A percentile compares a stretch with the other conserved stretches of the same genome.
Evolutionary conservation across 192 early-diverging fungal genomes (phyloP).

Genomic region (Lunasporangiospora selenospora): DNA sequence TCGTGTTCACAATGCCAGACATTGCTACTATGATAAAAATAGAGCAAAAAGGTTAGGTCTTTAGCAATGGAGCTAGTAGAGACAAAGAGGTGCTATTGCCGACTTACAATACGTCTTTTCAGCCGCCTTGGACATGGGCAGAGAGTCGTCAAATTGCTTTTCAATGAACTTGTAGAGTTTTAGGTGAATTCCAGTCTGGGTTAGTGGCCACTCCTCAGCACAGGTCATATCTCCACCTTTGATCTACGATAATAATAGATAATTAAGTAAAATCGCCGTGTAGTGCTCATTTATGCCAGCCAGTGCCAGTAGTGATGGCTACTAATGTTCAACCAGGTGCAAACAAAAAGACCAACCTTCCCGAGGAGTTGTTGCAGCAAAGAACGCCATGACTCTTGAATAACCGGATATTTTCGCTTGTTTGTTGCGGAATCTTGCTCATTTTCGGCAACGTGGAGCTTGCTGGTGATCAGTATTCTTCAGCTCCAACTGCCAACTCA

Average conservation of each 20-base stretch:
- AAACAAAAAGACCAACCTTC: conserved; percentile 18
- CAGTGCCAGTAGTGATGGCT: too few relatives aligned
- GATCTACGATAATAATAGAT: conserved; percentile 20
- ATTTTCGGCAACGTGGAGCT: too few relatives aligned
- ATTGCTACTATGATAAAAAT: conserved; percentile 15
- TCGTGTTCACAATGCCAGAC: conserved; percentile 15
- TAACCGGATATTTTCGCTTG: conserved; percentile 24
- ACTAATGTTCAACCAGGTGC: conserved; percentile 12
- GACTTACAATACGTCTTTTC: conserved; percentile 30
- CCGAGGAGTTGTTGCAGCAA: conserved; percentile 28
- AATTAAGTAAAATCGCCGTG: conserved; percentile 1
- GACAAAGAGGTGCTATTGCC: background rate
- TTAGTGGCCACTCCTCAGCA: conserved; percentile 33
- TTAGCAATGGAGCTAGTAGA: too few relatives aligned
- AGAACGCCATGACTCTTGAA: conserved; percentile 28
- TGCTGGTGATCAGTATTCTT: too few relatives aligned
- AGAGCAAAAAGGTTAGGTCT: too few relatives aligned
- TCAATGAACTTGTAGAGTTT: conserved; percentile 23
- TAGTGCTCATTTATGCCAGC: background rate
- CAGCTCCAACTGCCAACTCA: too few relatives aligned
- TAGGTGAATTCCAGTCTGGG: conserved; percentile 15
- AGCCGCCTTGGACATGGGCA: conserved; percentile 9
- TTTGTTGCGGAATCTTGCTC: too few relatives aligned
- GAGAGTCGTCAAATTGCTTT: conserved; percentile 3
- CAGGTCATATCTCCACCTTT: conserved; percentile 26